Evolutionary conservation across 2,329 filamentous ascomycete genomes (phyloP).

Genomic region (Periglandula ipomoeae): DNA sequence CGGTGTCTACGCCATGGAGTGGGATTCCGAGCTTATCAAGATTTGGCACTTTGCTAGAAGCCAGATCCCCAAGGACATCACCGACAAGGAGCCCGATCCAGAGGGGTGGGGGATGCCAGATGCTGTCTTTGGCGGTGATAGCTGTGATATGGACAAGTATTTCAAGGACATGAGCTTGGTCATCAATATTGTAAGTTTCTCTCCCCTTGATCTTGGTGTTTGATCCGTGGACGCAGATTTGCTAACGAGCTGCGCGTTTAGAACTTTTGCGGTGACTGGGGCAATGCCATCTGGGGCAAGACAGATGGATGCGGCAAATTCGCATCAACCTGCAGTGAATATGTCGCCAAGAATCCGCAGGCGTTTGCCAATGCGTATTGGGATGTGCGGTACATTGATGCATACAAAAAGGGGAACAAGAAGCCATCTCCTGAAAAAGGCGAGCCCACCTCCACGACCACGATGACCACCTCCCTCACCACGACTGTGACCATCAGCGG

Average conservation of each 20-base stretch:
- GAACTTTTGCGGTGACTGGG: slow-evolving; percentile 73
- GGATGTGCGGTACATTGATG: slow-evolving; percentile 47
- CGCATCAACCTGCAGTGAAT: slow-evolving; percentile 37
- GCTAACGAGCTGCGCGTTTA: slow-evolving; percentile 13
- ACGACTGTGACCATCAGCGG: slow-evolving; percentile 18
- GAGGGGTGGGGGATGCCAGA: slow-evolving; percentile 58
- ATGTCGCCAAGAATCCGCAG: slow-evolving; percentile 34
- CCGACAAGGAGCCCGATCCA: slow-evolving; percentile 49
- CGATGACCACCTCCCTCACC: slow-evolving; percentile 12
- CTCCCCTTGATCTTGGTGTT: not conserved
- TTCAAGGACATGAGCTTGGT: slow-evolving; percentile 65
- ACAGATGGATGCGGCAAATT: slow-evolving; percentile 28
- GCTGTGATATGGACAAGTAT: slow-evolving; percentile 55
- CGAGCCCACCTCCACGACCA: not conserved
- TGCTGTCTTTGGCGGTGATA: slow-evolving; percentile 55
- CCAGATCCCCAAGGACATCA: slow-evolving; percentile 57
- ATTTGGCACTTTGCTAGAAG: slow-evolving; percentile 70
- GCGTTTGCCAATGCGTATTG: slow-evolving; percentile 35
- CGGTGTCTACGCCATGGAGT: slow-evolving; percentile 64
- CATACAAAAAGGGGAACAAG: slow-evolving; percentile 24
- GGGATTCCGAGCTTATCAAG: slow-evolving; percentile 58
- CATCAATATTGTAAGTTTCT: slow-evolving; percentile 49
- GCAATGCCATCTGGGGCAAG: slow-evolving; percentile 37
- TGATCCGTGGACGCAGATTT: not conserved
- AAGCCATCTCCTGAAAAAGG: not conserved